Evolutionary conservation across 768 basidiomycete genomes (phyloP).

Genomic region (Auricularia auricula-judae): DNA sequence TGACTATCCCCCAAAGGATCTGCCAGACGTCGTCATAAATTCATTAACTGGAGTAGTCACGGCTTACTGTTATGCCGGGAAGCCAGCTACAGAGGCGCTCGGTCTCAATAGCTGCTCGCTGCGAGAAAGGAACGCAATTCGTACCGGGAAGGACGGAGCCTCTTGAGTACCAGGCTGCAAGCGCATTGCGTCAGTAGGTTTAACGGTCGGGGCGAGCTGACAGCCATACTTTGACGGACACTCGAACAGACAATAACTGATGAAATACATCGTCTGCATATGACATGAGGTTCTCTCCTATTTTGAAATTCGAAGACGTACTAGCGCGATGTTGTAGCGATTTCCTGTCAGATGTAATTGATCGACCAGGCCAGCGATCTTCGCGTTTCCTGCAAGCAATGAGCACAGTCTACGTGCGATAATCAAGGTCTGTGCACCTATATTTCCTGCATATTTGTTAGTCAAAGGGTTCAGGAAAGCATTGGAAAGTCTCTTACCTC

Average conservation of each 20-base stretch:
- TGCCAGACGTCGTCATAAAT: constrained; percentile 12
- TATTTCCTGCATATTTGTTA: constrained; percentile 32
- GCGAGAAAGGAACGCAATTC: constrained; percentile 1
- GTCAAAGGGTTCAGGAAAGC: background rate
- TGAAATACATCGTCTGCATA: constrained; percentile 55
- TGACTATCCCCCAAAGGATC: constrained; percentile 55
- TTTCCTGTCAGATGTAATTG: constrained; percentile 47
- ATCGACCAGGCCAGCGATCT: constrained; percentile 45
- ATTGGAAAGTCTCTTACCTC: constrained; percentile 27
- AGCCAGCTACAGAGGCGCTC: constrained; percentile 35
- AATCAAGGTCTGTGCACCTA: constrained; percentile 25
- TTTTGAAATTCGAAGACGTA: constrained; percentile 16
- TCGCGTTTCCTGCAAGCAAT: constrained; percentile 44
- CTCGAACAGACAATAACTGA: constrained; percentile 42
- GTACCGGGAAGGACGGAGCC: constrained; percentile 52
- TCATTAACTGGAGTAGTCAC: too few species aligned
- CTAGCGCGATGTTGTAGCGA: constrained; percentile 57
- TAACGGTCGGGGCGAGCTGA: background rate
- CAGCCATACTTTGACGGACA: constrained; percentile 52
- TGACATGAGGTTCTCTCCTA: background rate
- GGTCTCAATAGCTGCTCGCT: constrained; percentile 3
- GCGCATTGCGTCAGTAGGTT: background rate
- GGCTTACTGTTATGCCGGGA: constrained; percentile 48
- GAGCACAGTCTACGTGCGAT: constrained; percentile 1
- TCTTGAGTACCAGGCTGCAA: constrained; percentile 41